Base-by-base conservation (phyloP, 2,329 filamentous ascomycete species). In the Fusarium phyllophilum region DNA sequence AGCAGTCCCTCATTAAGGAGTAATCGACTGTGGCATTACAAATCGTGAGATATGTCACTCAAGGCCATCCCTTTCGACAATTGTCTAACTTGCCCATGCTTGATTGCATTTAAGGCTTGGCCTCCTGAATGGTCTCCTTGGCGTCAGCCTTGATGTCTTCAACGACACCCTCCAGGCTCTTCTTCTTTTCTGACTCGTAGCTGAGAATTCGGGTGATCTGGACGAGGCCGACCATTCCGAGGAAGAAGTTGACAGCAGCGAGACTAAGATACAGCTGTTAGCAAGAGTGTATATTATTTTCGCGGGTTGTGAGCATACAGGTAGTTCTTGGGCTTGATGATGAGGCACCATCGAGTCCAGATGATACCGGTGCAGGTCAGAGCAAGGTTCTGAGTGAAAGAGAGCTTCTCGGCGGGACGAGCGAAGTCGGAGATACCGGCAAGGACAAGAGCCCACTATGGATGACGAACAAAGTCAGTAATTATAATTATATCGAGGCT, bases 291-390 rank as follows among this genome's bases (percentile, higher is more conserved):
- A 18, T 13, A n/a, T 36, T 33, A 17, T 17, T 24, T 24, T 22
- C 24, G 38, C 14, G n/a, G 22, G 18, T 14, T 51, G 18, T 45
- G 12, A 17, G 85, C 91, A 54, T 86, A 94, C 92, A 98, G 92
- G 80, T 95, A 86, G 88, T 99, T 99, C 85, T 91, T 91, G 66
- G 96, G 96, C 84, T 91, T 95, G 85, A 99, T 99, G 83, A 99
- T 93, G 82, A 98, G 89, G 88, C 96, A 99, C 96, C 96, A 99
- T 77, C 96, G 91, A 51, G 96, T 99, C 96, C 96, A 99, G 89
- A 99, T 99, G 75, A 93, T 85, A 76, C 96, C 96, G 15, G 96
- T 99, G 78, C 91, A 91, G 81, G 94, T 96, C 77, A 99, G 89
- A 68, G 96, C 96, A 57, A 88, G 87, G 86, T 98, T 99, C 85